Conservation (phyloP, 805 yeast genomes). For the Candida succiphila region DNA sequence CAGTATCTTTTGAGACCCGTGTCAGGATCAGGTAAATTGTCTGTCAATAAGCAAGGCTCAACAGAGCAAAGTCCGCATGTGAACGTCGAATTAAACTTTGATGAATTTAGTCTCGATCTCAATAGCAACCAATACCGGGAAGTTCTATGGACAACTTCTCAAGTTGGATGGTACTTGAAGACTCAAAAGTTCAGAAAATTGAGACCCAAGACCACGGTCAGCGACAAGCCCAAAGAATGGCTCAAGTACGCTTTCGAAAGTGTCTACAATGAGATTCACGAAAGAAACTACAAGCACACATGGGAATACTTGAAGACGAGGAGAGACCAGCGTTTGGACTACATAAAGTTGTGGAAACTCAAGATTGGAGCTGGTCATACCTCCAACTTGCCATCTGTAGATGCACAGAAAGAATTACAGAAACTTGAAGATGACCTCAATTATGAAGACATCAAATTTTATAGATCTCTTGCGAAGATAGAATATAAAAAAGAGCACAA, state of each 20-base stretch:
- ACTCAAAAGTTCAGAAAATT: constrained; percentile 65
- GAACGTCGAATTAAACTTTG: constrained; percentile 66
- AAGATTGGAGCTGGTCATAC: constrained; percentile 20
- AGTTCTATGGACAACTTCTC: constrained; percentile 70
- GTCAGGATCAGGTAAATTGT: constrained; percentile 75
- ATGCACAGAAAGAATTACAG: constrained; percentile 30
- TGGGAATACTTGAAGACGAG: constrained; percentile 75
- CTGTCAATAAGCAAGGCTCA: constrained; percentile 70
- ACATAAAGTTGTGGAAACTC: constrained; percentile 57
- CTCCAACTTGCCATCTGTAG: constrained; percentile 8
- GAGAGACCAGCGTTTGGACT: constrained; percentile 61
- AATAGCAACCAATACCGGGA: constrained; percentile 82
- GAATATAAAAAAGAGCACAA: constrained; percentile 48
- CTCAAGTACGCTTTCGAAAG: constrained; percentile 70
- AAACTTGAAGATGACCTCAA: constrained; percentile 48
- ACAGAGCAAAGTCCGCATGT: constrained; percentile 62
- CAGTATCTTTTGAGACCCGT: constrained; percentile 78
- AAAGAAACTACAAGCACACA: constrained; percentile 70
- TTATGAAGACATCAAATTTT: constrained; percentile 77
- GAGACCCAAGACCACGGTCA: constrained; percentile 48
- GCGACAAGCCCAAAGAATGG: constrained; percentile 74
- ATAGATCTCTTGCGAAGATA: constrained; percentile 68
- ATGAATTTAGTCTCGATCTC: constrained; percentile 79
- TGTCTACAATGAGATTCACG: constrained; percentile 72
- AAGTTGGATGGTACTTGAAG: constrained; percentile 66